Conservation (phyloP, 805 yeast species). For the Saccharomycopsis guyanensis region DNA sequence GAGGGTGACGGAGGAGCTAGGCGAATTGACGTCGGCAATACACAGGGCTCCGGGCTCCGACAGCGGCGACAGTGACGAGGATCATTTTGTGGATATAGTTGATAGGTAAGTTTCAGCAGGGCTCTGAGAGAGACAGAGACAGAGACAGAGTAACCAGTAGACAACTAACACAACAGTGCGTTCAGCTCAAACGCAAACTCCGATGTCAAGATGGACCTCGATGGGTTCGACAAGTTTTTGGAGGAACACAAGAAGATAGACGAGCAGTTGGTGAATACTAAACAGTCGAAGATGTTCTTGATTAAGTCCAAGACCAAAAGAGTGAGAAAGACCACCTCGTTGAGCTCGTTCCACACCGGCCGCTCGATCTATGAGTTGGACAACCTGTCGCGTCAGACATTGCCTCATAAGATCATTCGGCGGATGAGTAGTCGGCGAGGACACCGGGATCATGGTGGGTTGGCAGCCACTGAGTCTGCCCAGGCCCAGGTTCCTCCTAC, state of each 20-base stretch:
- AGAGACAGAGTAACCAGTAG: too few relatives aligned
- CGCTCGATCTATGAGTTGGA: conserved; percentile 10
- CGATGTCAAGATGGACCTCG: conserved; percentile 5
- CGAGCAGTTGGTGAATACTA: conserved; percentile 16
- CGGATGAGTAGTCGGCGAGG: conserved; percentile 11
- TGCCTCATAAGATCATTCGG: conserved; percentile 10
- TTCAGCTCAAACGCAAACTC: background rate
- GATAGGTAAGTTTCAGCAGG: background rate
- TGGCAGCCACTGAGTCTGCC: background rate
- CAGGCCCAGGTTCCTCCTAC: conserved; percentile 1
- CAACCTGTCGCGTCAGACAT: conserved; percentile 5
- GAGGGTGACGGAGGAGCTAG: conserved; percentile 5
- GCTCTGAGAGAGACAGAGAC: too few relatives aligned
- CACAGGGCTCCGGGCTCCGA: background rate
- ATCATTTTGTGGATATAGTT: conserved; percentile 12
- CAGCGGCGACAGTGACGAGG: conserved; percentile 2
- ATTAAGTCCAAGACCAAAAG: conserved; percentile 7
- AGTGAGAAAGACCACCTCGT: conserved; percentile 9
- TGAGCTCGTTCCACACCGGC: background rate
- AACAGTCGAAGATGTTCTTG: conserved; percentile 11
- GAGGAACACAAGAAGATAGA: conserved; percentile 19
- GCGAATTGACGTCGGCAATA: conserved; percentile 3
- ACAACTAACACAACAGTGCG: too few relatives aligned
- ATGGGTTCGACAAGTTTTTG: conserved; percentile 12
- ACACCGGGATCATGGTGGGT: background rate